These are phyloP conservation scores for Solanum piurae DNA, from an alignment of 257 asterid species.

Conservation along the genomic window DNA sequence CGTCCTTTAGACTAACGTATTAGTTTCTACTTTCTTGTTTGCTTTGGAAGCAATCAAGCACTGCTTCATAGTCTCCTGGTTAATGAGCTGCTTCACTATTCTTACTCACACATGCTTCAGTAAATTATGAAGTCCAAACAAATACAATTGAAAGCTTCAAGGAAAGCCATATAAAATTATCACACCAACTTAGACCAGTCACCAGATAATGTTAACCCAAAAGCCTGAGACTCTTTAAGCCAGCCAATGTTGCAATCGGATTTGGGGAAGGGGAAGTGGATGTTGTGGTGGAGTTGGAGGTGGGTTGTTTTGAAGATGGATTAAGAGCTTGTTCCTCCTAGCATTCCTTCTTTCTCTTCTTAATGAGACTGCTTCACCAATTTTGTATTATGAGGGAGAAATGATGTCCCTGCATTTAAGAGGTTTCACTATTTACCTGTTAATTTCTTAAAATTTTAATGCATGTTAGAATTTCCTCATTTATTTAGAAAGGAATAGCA, in stretches of 20 bases:
- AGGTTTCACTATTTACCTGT: background rate
- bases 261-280: background rate
- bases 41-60: background rate
- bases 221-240: background rate
- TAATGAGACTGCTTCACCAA: background rate
- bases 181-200: background rate
- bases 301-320: background rate
- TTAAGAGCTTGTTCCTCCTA: background rate
- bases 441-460: background rate
- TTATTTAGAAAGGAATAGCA: background rate
- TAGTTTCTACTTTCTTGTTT: background rate
- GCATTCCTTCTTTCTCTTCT: background rate
- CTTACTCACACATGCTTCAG: background rate
- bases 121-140: background rate
- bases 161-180: background rate
- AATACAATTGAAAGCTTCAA: background rate
- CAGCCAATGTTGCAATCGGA: background rate
- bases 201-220: background rate
- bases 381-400: background rate
- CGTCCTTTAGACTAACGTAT: background rate
- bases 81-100: background rate
- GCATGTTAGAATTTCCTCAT: background rate
- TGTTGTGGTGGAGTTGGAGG: background rate
- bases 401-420: background rate
- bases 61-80: background rate